phyloP scores from a whole-genome alignment of 2,329 filamentous ascomycete species.

The Nannizziopsis barbatae region DNA sequence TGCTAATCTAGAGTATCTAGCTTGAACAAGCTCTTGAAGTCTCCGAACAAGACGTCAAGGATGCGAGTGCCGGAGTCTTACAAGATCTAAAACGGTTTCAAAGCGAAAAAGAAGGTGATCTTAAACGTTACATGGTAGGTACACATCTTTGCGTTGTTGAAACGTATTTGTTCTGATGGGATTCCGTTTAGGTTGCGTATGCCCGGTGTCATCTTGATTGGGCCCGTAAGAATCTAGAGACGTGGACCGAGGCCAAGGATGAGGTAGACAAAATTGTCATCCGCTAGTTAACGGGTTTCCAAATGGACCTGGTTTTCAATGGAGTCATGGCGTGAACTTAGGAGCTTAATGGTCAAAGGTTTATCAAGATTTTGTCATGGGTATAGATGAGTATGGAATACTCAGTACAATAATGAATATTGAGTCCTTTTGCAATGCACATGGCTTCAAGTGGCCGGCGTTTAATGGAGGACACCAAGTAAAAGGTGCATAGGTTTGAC shows the following conservation, averaged over 20 bases:
- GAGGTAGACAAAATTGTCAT: slow-evolving; percentile 76
- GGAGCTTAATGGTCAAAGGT: no score
- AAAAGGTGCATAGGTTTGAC: no score
- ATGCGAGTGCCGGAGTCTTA: slow-evolving; percentile 78
- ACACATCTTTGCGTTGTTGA: not conserved
- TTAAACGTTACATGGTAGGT: slow-evolving; percentile 89
- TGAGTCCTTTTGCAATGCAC: no score
- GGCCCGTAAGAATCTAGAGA: slow-evolving; percentile 81
- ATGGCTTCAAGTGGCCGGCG: no score
- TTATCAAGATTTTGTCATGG: no score
- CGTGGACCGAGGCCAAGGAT: slow-evolving; percentile 79
- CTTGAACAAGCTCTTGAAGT: slow-evolving; percentile 84
- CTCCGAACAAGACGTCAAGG: slow-evolving; percentile 81
- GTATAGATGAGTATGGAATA: no score
- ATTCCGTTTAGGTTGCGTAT: slow-evolving; percentile 60
- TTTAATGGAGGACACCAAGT: no score
- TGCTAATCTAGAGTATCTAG: slow-evolving; percentile 37
- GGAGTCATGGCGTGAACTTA: no score
- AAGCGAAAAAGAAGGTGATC: slow-evolving; percentile 84
- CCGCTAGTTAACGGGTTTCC: slow-evolving; percentile 18
- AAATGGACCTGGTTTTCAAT: not conserved
- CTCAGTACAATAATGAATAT: no score
- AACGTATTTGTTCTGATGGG: not conserved
- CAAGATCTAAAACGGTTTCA: slow-evolving; percentile 90
- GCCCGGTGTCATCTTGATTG: slow-evolving; percentile 88